phyloP scores from a whole-genome alignment of 352 stramenopile species.

The Globisporangium spinosum region DNA sequence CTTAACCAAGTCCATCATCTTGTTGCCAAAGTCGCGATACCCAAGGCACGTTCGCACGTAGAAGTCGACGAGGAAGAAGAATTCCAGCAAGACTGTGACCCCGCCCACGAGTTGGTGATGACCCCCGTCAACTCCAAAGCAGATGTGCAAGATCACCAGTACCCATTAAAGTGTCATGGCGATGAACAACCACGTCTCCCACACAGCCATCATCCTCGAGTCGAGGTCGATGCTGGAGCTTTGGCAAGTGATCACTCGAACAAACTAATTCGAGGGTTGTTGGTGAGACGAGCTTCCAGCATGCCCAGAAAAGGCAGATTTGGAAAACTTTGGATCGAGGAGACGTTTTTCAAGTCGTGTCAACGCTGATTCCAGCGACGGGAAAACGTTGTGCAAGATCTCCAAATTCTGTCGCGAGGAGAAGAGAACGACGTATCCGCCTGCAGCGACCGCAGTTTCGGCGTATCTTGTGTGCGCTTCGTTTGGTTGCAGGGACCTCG shows the following conservation, averaged over 20 bases:
- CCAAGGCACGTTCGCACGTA: conserved; percentile 39
- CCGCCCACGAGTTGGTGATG: conserved; percentile 24
- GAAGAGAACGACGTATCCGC: conserved; percentile 33
- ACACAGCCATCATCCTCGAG: conserved; percentile 28
- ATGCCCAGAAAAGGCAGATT: conserved; percentile 16
- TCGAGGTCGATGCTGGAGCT: conserved; percentile 33
- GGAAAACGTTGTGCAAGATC: conserved; percentile 27
- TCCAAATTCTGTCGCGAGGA: conserved; percentile 25
- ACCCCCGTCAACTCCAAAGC: conserved; percentile 29
- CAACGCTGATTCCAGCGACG: conserved; percentile 20
- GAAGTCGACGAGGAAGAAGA: conserved; percentile 42
- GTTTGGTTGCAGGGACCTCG: conserved; percentile 18
- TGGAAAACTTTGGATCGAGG: conserved; percentile 29
- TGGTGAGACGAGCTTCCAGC: neutral
- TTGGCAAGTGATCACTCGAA: neutral
- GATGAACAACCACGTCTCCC: conserved; percentile 44
- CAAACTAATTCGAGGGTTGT: conserved; percentile 1
- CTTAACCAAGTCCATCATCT: conserved; percentile 33
- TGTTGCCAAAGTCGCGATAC: conserved; percentile 53
- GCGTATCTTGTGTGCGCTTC: conserved; percentile 24
- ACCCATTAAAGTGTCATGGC: conserved; percentile 48
- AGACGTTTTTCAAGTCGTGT: conserved; percentile 26
- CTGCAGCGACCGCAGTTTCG: conserved; percentile 31
- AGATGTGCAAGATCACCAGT: conserved; percentile 37
- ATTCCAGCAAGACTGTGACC: conserved; percentile 33